Conservation (phyloP, 1,284 basidiomycete genomes). For the Salmacisia buchloeana region DNA sequence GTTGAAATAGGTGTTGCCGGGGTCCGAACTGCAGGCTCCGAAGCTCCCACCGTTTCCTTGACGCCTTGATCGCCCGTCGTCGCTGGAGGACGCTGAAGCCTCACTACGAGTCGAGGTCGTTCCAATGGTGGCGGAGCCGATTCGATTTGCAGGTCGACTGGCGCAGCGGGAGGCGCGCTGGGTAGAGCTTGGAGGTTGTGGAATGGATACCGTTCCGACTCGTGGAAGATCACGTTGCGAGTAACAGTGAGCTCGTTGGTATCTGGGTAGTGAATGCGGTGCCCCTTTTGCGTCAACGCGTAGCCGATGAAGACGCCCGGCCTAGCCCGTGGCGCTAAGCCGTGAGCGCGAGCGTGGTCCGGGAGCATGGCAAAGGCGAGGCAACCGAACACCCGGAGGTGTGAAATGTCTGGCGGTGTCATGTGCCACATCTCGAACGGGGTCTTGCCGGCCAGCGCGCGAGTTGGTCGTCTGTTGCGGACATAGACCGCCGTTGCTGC, state of each 20-base stretch:
- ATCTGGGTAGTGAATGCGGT: background rate
- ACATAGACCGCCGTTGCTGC: background rate
- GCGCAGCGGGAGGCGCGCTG: no score
- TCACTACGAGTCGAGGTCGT: no score
- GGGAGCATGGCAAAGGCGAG: background rate
- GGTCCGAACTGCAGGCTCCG: no score
- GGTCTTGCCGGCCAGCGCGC: background rate
- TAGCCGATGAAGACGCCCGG: background rate
- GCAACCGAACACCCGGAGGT: background rate
- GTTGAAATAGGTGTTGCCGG: no score
- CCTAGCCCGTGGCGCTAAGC: background rate
- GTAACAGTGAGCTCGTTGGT: background rate
- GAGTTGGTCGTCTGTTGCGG: background rate
- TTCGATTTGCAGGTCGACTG: no score
- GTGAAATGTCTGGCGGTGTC: background rate
- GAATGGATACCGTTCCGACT: background rate
- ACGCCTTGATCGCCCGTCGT: no score
- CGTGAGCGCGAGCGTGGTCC: background rate
- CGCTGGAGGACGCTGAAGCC: no score
- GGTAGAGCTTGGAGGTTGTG: no score
- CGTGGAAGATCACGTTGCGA: background rate
- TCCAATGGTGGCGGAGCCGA: no score
- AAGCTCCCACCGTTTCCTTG: no score
- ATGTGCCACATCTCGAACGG: background rate
- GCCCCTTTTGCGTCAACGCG: background rate